Percentiles rank a stretch among this genome's conserved stretches.
Evolutionary conservation across 2,329 filamentous ascomycete species (phyloP).

Genomic region (Pestalotiopsis sp.): DNA sequence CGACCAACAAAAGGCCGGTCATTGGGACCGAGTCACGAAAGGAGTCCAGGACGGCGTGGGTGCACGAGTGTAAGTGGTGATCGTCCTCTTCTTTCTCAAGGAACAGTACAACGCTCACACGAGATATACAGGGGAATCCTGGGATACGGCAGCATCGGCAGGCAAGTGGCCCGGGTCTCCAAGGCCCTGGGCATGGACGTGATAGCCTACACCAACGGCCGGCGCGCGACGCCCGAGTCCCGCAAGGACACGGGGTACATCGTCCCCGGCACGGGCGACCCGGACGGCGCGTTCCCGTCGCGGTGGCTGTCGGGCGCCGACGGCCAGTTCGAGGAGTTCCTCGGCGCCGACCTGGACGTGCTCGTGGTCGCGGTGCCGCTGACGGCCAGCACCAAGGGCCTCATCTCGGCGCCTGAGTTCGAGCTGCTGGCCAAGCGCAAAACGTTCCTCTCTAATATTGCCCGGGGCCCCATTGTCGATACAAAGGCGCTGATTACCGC

Average conservation of each 20-base stretch:
- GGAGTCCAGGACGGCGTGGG: slow-evolving; percentile 49
- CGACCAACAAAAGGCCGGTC: slow-evolving; percentile 18
- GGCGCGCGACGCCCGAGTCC: slow-evolving; percentile 61
- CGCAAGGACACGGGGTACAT: slow-evolving; percentile 63
- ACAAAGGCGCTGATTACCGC: slow-evolving; percentile 56
- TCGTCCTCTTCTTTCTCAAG: slow-evolving; percentile 29
- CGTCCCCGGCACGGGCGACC: slow-evolving; percentile 61
- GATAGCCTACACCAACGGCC: slow-evolving; percentile 68
- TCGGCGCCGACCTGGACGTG: slow-evolving; percentile 44
- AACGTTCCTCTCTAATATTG: slow-evolving; percentile 66
- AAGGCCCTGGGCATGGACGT: slow-evolving; percentile 67
- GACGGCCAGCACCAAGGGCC: slow-evolving; percentile 37
- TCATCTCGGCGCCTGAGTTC: slow-evolving; percentile 46
- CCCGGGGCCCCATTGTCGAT: slow-evolving; percentile 48
- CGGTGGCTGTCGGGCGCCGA: slow-evolving; percentile 43
- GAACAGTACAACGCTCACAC: slow-evolving; percentile 6
- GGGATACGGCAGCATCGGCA: slow-evolving; percentile 48
- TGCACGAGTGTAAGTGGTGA: slow-evolving; percentile 53
- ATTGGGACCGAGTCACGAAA: slow-evolving; percentile 43
- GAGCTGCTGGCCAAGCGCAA: slow-evolving; percentile 36
- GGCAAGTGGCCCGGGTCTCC: slow-evolving; percentile 50
- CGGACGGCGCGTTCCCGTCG: slow-evolving; percentile 41
- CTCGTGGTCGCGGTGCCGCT: slow-evolving; percentile 44
- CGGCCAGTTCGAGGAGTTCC: slow-evolving; percentile 38
- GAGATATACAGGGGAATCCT: slow-evolving; percentile 38